Percentiles rank a stretch among this genome's conserved stretches.
Evolutionary conservation across 1,284 basidiomycete genomes (phyloP).

Genomic region (Leccinum pachyderme): DNA sequence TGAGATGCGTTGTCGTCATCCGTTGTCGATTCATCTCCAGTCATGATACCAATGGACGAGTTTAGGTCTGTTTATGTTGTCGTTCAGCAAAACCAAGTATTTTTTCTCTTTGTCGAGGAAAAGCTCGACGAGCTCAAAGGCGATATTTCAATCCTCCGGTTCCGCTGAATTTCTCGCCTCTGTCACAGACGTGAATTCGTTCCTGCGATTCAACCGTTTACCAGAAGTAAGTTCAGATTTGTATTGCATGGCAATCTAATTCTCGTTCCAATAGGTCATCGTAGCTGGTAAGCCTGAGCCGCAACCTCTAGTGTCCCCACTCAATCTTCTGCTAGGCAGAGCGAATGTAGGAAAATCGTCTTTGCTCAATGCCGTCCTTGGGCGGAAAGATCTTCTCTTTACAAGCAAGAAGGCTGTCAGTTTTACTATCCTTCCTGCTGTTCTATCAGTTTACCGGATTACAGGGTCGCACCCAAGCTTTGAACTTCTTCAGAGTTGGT

Average conservation of each 20-base stretch:
- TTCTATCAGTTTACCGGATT: neutral
- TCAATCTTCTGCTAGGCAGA: slow-evolving; percentile 36
- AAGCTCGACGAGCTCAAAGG: slow-evolving; percentile 13
- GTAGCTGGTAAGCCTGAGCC: slow-evolving; percentile 43
- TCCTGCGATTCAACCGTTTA: slow-evolving; percentile 45
- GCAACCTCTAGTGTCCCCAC: neutral
- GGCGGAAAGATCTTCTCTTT: slow-evolving; percentile 52
- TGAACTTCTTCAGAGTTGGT: slow-evolving; percentile 72
- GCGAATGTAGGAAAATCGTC: slow-evolving; percentile 76
- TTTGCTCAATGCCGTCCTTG: slow-evolving; percentile 65
- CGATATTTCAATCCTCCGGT: slow-evolving; percentile 36
- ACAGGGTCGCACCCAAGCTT: slow-evolving; percentile 65
- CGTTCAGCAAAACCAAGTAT: neutral
- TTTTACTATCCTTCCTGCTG: neutral
- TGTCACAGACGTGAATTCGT: slow-evolving; percentile 37
- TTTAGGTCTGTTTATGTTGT: slow-evolving; percentile 19
- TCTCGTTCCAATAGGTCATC: slow-evolving; percentile 40
- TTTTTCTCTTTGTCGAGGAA: slow-evolving; percentile 7
- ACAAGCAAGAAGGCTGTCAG: slow-evolving; percentile 68
- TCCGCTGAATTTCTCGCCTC: slow-evolving; percentile 48
- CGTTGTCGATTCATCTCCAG: slow-evolving; percentile 66
- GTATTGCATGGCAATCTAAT: neutral
- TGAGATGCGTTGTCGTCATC: slow-evolving; percentile 79
- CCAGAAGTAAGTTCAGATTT: slow-evolving; percentile 46
- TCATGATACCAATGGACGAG: slow-evolving; percentile 17